Evolutionary conservation across 352 stramenopile species (phyloP), one percentile per base, ranked within the genome.

Genomic region (Phytophthora pisi): DNA sequence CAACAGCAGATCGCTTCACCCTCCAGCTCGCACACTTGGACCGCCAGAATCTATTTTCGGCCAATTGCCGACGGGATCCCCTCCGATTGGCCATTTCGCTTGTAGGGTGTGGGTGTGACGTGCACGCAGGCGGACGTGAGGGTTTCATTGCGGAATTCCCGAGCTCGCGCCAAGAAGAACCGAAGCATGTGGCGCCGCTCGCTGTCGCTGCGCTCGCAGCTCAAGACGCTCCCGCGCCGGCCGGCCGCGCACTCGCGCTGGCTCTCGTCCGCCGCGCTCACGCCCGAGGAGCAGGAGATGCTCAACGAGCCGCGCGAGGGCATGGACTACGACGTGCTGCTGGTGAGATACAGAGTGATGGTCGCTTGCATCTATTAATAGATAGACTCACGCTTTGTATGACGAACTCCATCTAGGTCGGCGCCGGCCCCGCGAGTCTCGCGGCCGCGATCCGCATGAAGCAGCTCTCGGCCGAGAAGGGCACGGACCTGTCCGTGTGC

Each of bases 301-400:
- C 64, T 96, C 30, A 82, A 82, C 46, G 77, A 82, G 65, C 82
- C 84, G 57, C 90, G 96, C 46, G 95, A 99, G 69, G 83, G 68
- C 56, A 99, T 99, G 97, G 95, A 98, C 68, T 99, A 99, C 88
- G 98, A 99, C 87, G 97, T 99, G 26, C 77, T 99, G 46, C 96
- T 99, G 76, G 97, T 99, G 40, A 57, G 66, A 8, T 9, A 36
- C 13, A 36, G 34, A 55, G 42, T 57, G 36, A 57, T 56, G 38
- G 43, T 60, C 34, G 11, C 34, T 16, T 16, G 4, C 0, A 40
- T 15, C 4, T 16, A 40, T 15, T 40, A 31, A 8, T 31, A 31
- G 28, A 31, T 31, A 9, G 28, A 31, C 28, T 31, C 28, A 31
- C 28, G 4, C 4, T 36, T 40, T 40, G 10, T 40, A 40, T 40